Evolutionary conservation across 805 yeast genomes (phyloP).

Genomic region (Kodamaea sagamina): DNA sequence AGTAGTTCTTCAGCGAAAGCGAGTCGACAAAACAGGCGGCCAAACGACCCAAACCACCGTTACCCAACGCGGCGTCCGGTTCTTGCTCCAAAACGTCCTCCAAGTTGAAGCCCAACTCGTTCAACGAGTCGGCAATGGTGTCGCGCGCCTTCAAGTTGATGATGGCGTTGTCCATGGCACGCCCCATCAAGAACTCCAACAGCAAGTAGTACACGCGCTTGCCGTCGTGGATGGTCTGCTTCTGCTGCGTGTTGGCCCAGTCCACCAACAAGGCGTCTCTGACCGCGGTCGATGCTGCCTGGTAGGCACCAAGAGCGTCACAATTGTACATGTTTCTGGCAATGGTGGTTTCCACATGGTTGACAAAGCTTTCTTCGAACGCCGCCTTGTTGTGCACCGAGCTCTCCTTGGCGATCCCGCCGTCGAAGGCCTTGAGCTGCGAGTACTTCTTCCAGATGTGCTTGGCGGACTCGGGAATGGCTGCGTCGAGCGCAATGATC

Average conservation of each 20-base stretch:
- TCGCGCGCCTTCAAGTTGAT: constrained; percentile 74
- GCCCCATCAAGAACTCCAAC: constrained; percentile 89
- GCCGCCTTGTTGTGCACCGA: constrained; percentile 44
- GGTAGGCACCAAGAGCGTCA: constrained; percentile 90
- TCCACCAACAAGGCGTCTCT: constrained; percentile 79
- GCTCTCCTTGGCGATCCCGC: constrained; percentile 39
- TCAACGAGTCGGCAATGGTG: constrained; percentile 46
- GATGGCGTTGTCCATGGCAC: constrained; percentile 92
- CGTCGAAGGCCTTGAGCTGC: constrained; percentile 37
- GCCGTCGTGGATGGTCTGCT: constrained; percentile 78
- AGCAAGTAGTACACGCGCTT: constrained; percentile 87
- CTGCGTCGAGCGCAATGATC: constrained; percentile 76
- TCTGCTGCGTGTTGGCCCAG: constrained; percentile 93
- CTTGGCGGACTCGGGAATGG: constrained; percentile 77
- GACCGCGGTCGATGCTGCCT: constrained; percentile 77
- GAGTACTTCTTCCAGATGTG: constrained; percentile 75
- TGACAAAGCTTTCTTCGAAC: constrained; percentile 69
- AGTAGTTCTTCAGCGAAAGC: constrained; percentile 78
- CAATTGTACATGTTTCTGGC: constrained; percentile 93
- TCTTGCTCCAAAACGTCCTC: constrained; percentile 86
- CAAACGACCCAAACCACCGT: constrained; percentile 92
- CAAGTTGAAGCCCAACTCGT: constrained; percentile 80
- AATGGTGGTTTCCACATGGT: constrained; percentile 85
- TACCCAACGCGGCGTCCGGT: constrained; percentile 93
- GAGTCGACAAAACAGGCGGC: constrained; percentile 96